Evolutionary conservation across 2,329 filamentous ascomycete genomes (phyloP), one percentile per base, ranked within the genome.

Genomic region (Talaromyces rugulosus): DNA sequence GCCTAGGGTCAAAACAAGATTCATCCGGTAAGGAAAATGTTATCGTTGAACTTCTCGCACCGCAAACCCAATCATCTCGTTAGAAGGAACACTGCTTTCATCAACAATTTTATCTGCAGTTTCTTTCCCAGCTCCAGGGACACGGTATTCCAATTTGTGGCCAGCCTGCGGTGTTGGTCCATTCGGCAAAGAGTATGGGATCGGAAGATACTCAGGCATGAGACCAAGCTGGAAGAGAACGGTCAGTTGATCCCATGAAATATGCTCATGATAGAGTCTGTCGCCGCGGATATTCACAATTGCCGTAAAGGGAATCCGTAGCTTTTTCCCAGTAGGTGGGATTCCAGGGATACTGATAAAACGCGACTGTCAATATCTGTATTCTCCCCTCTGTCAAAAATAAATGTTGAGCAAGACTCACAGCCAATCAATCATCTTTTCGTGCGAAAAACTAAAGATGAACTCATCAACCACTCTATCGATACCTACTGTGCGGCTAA

Each of bases 381-480:
- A 28, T 18, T 53, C 47, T 27, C 56, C 31, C 28, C 59, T 34
- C 12, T 16, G 18, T 7, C n/a, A 33, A 40, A 40, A n/a, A 31
- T 2, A 3, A n/a, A 53, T 3, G 2, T 53, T 30, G 52, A 14
- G 30, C 12, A 28, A 14, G 11, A 79, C 85, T 73, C 73, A 89
- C 87, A 91, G 77, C 88, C 87, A 91, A 69, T 89, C 87, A 1
- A 90, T 77, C n/a, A 81, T 77, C 16, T 75, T 80, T 61, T 84
- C 80, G 66, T 91, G 88, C 0, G 87, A 89, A 58, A 88, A 83
- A 27, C 79, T 82, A 70, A 85, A 85, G 18, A 89, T 79, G 65
- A 91, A 90, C 69, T 91, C 88, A 65, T 91, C 88, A 2, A 91
- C 82, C 0, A 93, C 82, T 0, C 89, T 82, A 68, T 93, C 89